Base-by-base conservation (phyloP, 805 yeast species). In the Starmerella asiatica region DNA sequence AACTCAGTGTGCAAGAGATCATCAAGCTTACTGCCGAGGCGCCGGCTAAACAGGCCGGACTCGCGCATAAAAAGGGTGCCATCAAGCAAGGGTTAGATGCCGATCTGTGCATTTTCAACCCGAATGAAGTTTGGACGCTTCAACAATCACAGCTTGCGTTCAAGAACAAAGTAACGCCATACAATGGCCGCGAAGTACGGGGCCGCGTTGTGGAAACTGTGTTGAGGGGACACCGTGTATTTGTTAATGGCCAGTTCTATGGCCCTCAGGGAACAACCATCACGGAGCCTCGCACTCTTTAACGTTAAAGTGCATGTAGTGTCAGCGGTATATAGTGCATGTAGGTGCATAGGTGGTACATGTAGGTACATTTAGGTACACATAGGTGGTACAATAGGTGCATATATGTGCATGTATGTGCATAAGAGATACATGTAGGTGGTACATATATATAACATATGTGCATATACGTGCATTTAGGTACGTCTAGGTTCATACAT, bases 161-260 rank as follows among this genome's bases (percentile, higher is more conserved):
- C 67, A 85, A 83, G 51, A 88, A 86, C 64, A 86, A 86, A 59
- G 59, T 84, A 42, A 80, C 94, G 2, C 94, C 95, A 0, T 88
- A 83, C 57, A 66, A 82, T 52, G 93, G 93, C 7, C 63, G 63
- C 59, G 56, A 64, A 38, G 64, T 85, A 43, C 62, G 59, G 31
- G 96, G 97, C 23, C 67, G 75, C 42, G 93, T 86, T 5, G 61
- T 75, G 36, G 85, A 79, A 56, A 85, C 96, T 0, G 63, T 80
- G 36, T 67, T 88, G 19, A 68, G 94, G 47, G 96, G 96, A 4
- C 62, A 68, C 33, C 63, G 75, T 0, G 77, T 81, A 14, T 88
- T 47, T 39, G 19, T 32, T 27, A 39, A 27, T 28, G 53, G 49
- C 29, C 37, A 36, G 29, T 50, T 49, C 34, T 38, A 31, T 1